Evolutionary conservation across 2,329 filamentous ascomycete species (phyloP), one percentile per base, ranked within the genome.

Genomic region (Colletotrichum lindemuthianum): DNA sequence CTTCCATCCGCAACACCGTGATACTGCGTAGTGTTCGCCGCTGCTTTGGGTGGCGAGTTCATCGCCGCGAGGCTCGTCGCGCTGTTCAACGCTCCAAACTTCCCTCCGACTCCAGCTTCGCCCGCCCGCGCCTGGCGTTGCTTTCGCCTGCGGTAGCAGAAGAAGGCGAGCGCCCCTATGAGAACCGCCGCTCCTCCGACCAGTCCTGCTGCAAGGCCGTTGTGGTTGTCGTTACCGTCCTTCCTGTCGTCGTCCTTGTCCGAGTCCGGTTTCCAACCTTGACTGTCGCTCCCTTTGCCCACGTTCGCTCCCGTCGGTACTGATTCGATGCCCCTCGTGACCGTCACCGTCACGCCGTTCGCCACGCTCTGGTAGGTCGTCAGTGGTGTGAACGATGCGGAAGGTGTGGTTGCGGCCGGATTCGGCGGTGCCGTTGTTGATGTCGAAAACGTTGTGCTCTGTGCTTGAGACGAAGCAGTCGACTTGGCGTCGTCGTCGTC

Each of bases 41-140:
- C 60, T 8, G 48, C 58, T 6, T n/a, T n/a, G 7, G 51, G 51
- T 13, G 58, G 52, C 16, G 58, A 63, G 45, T 34, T 50, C 47
- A 65, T 65, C 6, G 58, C 61, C 41, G 63, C 63, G 48, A 65
- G 63, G 47, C 63, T 65, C 15, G 63, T 65, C 33, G 63, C 63
- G n/a, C 63, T 65, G 24, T 45, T 57, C 32, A 65, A 48, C 10
- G 63, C 51, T 10, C 51, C 63, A 34, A 65, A 65, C 47, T 65
- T 65, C 13, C 58, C 63, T 6, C 59, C 41, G 1, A 41, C 12
- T 3, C 63, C 63, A 45, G 49, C 36, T 7, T 34, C 49, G 4
- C 15, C 36, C 8, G 44, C 43, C 16, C 51, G 47, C 41, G 56
- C 57, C 41, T 47, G 49, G 45, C 52, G 52, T 13, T 65, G 58